Percentiles rank a stretch among this genome's conserved stretches.
Evolutionary conservation across 2,329 filamentous ascomycete species (phyloP).

Genomic region (Cadophora sp.): DNA sequence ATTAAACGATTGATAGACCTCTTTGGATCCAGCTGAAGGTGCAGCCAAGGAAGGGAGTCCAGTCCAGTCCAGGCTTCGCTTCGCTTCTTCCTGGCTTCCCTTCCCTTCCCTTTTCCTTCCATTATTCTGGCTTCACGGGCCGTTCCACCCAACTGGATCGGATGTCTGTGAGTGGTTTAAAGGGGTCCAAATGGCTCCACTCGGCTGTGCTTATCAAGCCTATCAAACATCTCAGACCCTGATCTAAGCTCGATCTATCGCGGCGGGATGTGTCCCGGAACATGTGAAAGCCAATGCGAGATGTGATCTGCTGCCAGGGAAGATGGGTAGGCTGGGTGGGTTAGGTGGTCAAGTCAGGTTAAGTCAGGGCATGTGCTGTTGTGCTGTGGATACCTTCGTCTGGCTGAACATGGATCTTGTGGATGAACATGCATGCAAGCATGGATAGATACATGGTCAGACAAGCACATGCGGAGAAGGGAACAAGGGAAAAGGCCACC

Average conservation of each 20-base stretch:
- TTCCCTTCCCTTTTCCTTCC: too few relatives aligned
- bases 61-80: background rate
- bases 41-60: background rate
- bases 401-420: too few relatives aligned
- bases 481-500: too few relatives aligned
- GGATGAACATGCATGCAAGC: too few relatives aligned
- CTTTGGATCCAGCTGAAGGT: background rate
- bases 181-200: background rate
- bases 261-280: background rate
- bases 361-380: too few relatives aligned
- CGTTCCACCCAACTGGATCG: conserved; percentile 8
- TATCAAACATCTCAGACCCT: background rate
- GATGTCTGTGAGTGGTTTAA: background rate
- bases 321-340: too few relatives aligned
- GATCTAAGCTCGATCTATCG: too few relatives aligned
- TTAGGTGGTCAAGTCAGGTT: too few relatives aligned
- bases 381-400: too few relatives aligned
- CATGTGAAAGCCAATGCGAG: background rate
- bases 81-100: background rate
- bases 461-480: too few relatives aligned
- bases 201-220: background rate
- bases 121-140: conserved; percentile 7
- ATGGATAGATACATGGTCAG: too few relatives aligned
- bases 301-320: background rate
- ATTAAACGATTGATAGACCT: background rate